Evolutionary conservation across 768 basidiomycete species (phyloP), one percentile per base, ranked within the genome.

Genomic region (Phanerochaete carnosa): DNA sequence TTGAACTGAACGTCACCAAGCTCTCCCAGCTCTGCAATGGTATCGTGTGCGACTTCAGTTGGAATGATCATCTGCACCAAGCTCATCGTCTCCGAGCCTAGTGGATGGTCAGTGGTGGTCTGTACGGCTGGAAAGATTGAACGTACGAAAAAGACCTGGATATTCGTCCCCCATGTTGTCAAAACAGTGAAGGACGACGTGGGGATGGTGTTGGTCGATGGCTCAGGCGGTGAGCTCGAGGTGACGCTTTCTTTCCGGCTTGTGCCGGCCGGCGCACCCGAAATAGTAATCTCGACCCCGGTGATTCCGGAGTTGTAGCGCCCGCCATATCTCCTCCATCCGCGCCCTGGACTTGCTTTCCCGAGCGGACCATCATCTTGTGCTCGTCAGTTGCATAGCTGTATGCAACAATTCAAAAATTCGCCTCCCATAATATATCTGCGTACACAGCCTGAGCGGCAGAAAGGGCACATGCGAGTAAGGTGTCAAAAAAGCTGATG

Each of bases 71-170:
- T 87, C 81, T 98, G 94, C 64, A 96, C 91, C 77, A 95, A 80
- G 81, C 94, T 96, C 95, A 98, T 98, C 80, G 87, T 84, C 79
- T 97, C 95, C 83, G 95, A 98, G 60, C 92, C 95, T 97, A 57
- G 13, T 11, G 4, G 23, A 19, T 3, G 15, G 26, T 62, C 28
- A 52, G 39, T 30, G 39, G 37, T 16, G 33, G 47, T 49, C 13
- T 13, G 60, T 45, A 19, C 29, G 15, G 30, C 35, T 19, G 19
- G 58, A 8, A 25, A 22, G 26, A 3, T n/a, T 23, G 50, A 1
- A 80, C 86, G 64, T 74, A 94, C 93, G 91, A 80, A 94, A 87
- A 77, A 91, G 74, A 68, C 87, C 91, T 25, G 93, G 89, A 73
- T 91, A 92, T 60, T 91, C 86, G 75, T 88, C 88, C 67, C 83